Percentiles rank a stretch among this genome's conserved stretches.
phyloP scores from a whole-genome alignment of 2,329 filamentous ascomycete species.

The Cordyceps cicadae region DNA sequence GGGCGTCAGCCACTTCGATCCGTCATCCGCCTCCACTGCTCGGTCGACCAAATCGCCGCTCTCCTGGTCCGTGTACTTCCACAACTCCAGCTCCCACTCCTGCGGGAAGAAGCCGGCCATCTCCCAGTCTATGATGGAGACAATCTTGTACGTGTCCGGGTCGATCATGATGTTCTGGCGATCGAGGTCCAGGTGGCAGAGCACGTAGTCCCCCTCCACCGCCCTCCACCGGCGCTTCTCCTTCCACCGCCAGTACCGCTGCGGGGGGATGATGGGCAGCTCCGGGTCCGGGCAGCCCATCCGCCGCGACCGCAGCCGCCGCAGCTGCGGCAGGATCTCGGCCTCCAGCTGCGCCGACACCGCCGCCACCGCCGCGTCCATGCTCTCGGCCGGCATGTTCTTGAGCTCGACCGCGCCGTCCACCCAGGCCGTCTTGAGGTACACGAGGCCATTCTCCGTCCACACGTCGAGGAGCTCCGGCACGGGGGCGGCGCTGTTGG shows the following conservation, averaged over 20 bases:
- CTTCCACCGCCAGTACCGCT: background rate
- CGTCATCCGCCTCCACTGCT: too few relatives aligned
- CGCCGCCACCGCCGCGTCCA: background rate
- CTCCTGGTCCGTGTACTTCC: too few relatives aligned
- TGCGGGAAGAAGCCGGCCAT: background rate
- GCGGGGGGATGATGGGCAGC: background rate
- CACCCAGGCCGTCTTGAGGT: background rate
- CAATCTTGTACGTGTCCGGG: background rate
- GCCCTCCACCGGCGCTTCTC: background rate
- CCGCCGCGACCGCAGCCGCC: background rate
- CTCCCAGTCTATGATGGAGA: background rate
- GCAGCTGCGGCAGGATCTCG: background rate
- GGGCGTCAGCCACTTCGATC: too few relatives aligned
- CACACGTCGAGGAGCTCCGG: background rate
- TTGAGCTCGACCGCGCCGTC: background rate
- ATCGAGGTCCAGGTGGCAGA: background rate
- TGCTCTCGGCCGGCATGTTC: background rate
- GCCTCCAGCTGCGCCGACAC: background rate
- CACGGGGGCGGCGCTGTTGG: background rate
- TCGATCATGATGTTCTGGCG: background rate
- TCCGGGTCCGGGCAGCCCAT: background rate
- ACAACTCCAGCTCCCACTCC: background rate
- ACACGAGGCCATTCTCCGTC: background rate
- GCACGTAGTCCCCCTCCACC: background rate
- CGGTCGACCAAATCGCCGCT: too few relatives aligned